Evolutionary conservation across 257 asterid genomes (phyloP), one percentile per base, ranked within the genome.

Genomic region (Nicotiana knightiana): DNA sequence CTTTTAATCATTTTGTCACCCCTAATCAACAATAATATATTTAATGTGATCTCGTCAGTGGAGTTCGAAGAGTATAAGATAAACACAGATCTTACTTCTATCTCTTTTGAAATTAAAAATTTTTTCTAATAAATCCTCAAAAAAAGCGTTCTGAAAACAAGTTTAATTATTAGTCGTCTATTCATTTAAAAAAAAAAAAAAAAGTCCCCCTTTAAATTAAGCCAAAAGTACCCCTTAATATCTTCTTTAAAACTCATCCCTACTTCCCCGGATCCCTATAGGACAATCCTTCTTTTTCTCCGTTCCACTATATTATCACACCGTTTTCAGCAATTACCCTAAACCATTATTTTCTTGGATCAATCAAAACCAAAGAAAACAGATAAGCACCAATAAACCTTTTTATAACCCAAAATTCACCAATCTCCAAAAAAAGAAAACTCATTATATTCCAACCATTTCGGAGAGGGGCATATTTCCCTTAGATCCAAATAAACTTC

Each of bases 381-480:
- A 12, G 48, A 78, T 21, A 57, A 21, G 15, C 35, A 2, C 59
- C 5, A 58, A 37, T 13, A 46, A 4, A 26, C 5, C 13, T 24
- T 30, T 53, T n/a, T 32, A 65, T 81, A 81, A 35, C 26, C 62
- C 51, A 66, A 66, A 66, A 33, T 16, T 24, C 5, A 9, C 26
- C 26, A 13, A 18, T 33, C 64, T 55, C 6, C n/a, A 16, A 4
- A 54, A 13, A 54, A 2, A 10, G 9, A 10, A 53, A 4, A 15
- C 3, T 15, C 59, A 13, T 18, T 58, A 61, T 8, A 67, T 68
- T 37, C 86, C 86, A 0, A 59, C 24, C 64, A 58, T 76, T 75
- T 76, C 83, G 84, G 84, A 67, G 66, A 16, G 66, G 39, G 24
- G 58, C 24, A 70, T 9, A 39, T 71, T 70, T 71, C 6, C 59